A percentile compares a stretch with the other conserved stretches of the same genome.
Evolutionary conservation across 768 basidiomycete genomes (phyloP).

Genomic region (Filobasidium wieringae): DNA sequence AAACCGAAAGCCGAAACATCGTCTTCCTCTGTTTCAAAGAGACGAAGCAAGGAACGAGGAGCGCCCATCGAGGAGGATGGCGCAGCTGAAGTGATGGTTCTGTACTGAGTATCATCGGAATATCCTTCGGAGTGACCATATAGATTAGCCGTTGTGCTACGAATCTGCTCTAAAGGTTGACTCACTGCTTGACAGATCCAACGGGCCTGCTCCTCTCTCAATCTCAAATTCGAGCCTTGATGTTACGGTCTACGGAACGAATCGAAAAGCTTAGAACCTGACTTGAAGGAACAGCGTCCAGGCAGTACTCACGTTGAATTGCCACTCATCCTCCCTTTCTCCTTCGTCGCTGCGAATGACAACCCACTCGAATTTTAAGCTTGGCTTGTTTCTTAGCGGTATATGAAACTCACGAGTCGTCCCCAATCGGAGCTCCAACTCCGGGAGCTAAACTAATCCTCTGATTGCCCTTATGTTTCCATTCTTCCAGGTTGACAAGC

Average conservation of each 20-base stretch:
- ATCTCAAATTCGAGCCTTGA: constrained; percentile 30
- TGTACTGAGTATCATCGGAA: too few relatives aligned
- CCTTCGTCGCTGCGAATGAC: constrained; percentile 19
- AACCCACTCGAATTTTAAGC: constrained; percentile 9
- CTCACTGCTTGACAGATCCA: constrained; percentile 1
- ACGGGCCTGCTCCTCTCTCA: constrained; percentile 12
- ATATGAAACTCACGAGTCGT: constrained; percentile 40
- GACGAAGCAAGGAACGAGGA: constrained; percentile 62
- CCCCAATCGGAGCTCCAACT: constrained; percentile 44
- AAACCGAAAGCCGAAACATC: neutral
- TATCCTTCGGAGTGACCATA: neutral
- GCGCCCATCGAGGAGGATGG: constrained; percentile 39
- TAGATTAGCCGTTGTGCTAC: neutral
- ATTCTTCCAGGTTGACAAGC: constrained; percentile 61
- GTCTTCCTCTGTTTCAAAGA: constrained; percentile 51
- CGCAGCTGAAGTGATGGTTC: constrained; percentile 23
- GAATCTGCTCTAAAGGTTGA: constrained; percentile 7
- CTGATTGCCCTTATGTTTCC: constrained; percentile 56
- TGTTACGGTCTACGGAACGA: constrained; percentile 26
- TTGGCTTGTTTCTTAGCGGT: neutral
- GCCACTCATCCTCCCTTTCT: constrained; percentile 34
- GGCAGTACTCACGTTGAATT: constrained; percentile 30
- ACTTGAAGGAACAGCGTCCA: constrained; percentile 1
- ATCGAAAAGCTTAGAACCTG: neutral
- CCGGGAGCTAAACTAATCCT: constrained; percentile 56